phyloP scores from a whole-genome alignment of 106 monocot species.

The Chionographis japonica region DNA sequence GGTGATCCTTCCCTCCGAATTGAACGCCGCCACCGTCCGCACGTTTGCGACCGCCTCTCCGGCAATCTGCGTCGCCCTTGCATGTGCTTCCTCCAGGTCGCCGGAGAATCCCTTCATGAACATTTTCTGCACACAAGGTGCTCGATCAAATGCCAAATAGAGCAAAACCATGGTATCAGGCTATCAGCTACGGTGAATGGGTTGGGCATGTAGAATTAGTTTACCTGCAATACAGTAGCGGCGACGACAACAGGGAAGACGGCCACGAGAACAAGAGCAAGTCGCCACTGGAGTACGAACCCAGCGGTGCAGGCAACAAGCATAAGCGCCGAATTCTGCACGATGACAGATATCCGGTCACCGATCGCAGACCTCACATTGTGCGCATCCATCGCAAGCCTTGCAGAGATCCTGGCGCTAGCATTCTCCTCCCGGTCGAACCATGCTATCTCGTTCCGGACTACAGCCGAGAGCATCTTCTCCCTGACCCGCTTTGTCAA shows the following conservation, averaged over 20 bases:
- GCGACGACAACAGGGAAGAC: conserved; percentile 92
- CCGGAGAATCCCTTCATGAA: conserved; percentile 96
- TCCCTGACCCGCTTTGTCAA: conserved; percentile 81
- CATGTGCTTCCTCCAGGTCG: conserved; percentile 75
- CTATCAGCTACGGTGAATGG: too few species aligned
- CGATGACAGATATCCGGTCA: conserved; percentile 90
- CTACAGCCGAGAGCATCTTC: conserved; percentile 71
- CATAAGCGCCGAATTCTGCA: conserved; percentile 91
- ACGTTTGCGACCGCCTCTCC: conserved; percentile 89
- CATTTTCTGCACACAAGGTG: conserved; percentile 70
- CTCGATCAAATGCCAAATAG: too few species aligned
- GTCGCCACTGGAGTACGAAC: conserved; percentile 89
- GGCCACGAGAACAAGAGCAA: conserved; percentile 78
- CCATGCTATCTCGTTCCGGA: conserved; percentile 84
- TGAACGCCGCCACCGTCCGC: conserved; percentile 92
- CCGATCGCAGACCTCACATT: conserved; percentile 94
- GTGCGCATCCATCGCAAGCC: conserved; percentile 77
- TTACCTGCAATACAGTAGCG: conserved; percentile 85
- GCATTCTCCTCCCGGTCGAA: conserved; percentile 87
- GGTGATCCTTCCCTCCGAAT: conserved; percentile 72
- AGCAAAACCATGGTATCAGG: too few species aligned
- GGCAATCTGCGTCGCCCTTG: conserved; percentile 88
- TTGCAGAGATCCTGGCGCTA: conserved; percentile 63
- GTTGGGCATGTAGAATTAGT: too few species aligned
- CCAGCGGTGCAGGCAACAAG: conserved; percentile 92